phyloP scores from a whole-genome alignment of 106 monocot species.

The Xerophyta viscosa region DNA sequence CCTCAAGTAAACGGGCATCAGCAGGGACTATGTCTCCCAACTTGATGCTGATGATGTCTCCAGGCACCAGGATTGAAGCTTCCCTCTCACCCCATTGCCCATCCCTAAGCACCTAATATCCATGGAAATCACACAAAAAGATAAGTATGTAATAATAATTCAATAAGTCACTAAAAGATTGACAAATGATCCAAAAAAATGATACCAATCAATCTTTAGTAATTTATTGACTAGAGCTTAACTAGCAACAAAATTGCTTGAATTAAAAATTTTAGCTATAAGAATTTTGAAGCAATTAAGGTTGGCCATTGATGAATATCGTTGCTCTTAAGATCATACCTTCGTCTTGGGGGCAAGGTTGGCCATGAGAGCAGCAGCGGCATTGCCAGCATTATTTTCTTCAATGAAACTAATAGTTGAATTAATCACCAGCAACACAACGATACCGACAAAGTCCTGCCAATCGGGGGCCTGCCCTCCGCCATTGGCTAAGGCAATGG shows the following conservation, averaged over 20 bases:
- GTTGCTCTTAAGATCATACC: no score
- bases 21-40: conserved; percentile 97
- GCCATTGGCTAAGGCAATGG: conserved; percentile 86
- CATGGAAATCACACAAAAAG: not conserved
- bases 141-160: no score
- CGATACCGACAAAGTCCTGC: conserved; percentile 96
- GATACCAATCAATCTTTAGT: no score
- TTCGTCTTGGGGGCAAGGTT: conserved; percentile 91
- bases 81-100: conserved; percentile 86
- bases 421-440: conserved; percentile 86
- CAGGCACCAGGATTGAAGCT: conserved; percentile 87
- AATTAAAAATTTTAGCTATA: no score
- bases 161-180: no score
- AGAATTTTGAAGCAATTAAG: no score
- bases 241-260: no score
- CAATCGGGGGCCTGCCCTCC: conserved; percentile 81
- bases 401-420: conserved; percentile 98
- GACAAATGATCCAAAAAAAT: no score
- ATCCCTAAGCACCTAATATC: conserved; percentile 72
- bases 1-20: conserved; percentile 92
- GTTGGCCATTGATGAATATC: no score
- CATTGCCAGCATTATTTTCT: conserved; percentile 98
- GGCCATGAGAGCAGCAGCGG: conserved; percentile 96
- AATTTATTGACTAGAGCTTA: no score
- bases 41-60: conserved; percentile 93